Conservation (phyloP, 441 rosid genomes). For the Populus trichocarpa region DNA sequence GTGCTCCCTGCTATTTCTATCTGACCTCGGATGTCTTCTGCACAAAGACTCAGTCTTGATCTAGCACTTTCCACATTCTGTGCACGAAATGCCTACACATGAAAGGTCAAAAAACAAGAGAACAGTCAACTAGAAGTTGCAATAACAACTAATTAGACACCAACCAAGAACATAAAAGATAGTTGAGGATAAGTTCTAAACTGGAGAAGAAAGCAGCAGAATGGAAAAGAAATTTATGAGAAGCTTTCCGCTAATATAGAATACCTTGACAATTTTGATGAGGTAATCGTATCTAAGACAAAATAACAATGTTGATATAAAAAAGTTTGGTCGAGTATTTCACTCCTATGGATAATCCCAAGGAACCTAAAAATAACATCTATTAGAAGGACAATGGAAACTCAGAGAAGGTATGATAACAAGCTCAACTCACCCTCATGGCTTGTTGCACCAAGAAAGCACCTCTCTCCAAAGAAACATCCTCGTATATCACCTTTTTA, state of each 20-base stretch:
- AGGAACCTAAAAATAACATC: background rate
- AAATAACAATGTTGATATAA: background rate
- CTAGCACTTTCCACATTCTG: slow-evolving; percentile 90
- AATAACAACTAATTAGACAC: background rate
- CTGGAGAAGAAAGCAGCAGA: background rate
- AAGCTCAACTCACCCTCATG: slow-evolving; percentile 71
- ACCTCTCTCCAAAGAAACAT: slow-evolving; percentile 95
- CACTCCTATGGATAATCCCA: background rate
- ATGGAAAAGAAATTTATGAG: background rate
- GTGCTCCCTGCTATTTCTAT: slow-evolving; percentile 63
- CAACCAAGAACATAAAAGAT: background rate
- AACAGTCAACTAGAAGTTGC: slow-evolving; percentile 1
- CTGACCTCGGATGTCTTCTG: slow-evolving; percentile 76
- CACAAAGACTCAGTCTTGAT: slow-evolving; percentile 79
- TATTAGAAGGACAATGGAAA: background rate
- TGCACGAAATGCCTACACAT: slow-evolving; percentile 72
- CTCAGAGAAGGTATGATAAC: background rate
- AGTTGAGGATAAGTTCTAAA: background rate
- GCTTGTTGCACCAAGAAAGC: slow-evolving; percentile 97
- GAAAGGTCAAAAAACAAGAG: slow-evolving; percentile 15
- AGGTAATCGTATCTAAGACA: background rate
- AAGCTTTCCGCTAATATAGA: background rate
- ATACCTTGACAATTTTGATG: background rate
- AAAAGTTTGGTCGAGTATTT: background rate
- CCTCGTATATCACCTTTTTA: slow-evolving; percentile 73